Base-by-base conservation (phyloP, 305 asterid genomes). In the Rubia peregrina region DNA sequence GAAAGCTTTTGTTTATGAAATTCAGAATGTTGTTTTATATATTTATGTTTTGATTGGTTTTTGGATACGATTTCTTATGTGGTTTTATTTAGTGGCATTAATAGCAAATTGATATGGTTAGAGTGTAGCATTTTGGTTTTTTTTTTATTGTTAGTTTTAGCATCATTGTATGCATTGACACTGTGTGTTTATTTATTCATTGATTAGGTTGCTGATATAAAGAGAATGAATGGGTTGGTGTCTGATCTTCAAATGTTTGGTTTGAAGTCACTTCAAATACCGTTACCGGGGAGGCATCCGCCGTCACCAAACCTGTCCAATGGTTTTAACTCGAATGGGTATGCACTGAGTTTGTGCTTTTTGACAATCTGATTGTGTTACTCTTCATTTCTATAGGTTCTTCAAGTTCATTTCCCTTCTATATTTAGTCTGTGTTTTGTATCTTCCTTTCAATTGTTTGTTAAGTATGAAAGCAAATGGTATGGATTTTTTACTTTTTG, bases 241-340 rank as follows among this genome's bases (percentile, higher is more conserved):
- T 83, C 95, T 13, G 96, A 91, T 83, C 84, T 84, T 55, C 98
- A 89, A 81, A 91, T 90, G 96, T 91, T 88, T 83, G 96, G 92
- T 69, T 84, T 86, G 49, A 88, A 85, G 88, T 82, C 89, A 8
- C 90, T 89, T 72, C 83, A 79, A 71, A 91, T 91, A 80, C 98
- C 98, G 0, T 83, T 82, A 76, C 98, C 95, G 0, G 96, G 98
- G 72, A 83, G 89, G 83, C 95, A 90, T 78, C 94, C 89, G 3
- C 95, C 94, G 69, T 91, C 96, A 21, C 86, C 91, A 26, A 66
- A 49, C 84, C 73, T 86, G 76, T 79, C 84, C 76, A 85, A 75
- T 78, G 86, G 80, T 49, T 71, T 79, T 33, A 76, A 84, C 22
- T 61, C 80, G 21, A 86, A 74, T 70, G 64, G 93, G 91, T 88